These are phyloP conservation scores for Naganishia albida DNA, from an alignment of 1,284 basidiomycete species.

Conservation along the genomic window DNA sequence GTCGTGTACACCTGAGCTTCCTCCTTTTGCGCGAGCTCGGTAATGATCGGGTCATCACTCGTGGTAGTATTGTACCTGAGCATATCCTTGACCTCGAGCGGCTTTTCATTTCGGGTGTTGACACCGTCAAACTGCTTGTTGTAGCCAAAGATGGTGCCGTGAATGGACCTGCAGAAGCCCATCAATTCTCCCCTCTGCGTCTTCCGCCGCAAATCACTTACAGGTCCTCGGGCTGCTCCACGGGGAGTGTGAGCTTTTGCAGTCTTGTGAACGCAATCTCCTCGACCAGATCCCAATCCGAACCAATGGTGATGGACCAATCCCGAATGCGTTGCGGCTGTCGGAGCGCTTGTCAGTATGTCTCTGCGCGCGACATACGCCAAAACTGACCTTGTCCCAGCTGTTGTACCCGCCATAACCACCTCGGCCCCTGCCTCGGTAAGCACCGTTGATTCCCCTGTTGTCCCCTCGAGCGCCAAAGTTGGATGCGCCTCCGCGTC, in stretches of 20 bases:
- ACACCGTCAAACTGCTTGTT: slow-evolving; percentile 95
- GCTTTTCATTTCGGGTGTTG: slow-evolving; percentile 86
- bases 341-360: not conserved
- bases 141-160: slow-evolving; percentile 89
- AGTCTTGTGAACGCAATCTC: slow-evolving; percentile 97
- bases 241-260: slow-evolving; percentile 85
- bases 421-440: slow-evolving; percentile 63
- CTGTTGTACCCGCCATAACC: slow-evolving; percentile 83
- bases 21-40: slow-evolving; percentile 77
- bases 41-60: slow-evolving; percentile 94
- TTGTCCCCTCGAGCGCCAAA: slow-evolving; percentile 37
- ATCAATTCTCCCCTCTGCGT: not conserved
- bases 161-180: slow-evolving; percentile 44
- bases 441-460: slow-evolving; percentile 47
- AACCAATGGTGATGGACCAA: slow-evolving; percentile 88
- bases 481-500: slow-evolving; percentile 42
- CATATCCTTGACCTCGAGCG: slow-evolving; percentile 88
- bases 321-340: slow-evolving; percentile 88
- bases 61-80: slow-evolving; percentile 98
- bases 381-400: slow-evolving; percentile 74
- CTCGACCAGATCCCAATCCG: slow-evolving; percentile 90
- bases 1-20: slow-evolving; percentile 88
- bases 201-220: slow-evolving; percentile 55
- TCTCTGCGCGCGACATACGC: not conserved
- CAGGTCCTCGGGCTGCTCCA: slow-evolving; percentile 86